Conservation (phyloP, 2,329 filamentous ascomycete species). For the Periconia digitata region DNA sequence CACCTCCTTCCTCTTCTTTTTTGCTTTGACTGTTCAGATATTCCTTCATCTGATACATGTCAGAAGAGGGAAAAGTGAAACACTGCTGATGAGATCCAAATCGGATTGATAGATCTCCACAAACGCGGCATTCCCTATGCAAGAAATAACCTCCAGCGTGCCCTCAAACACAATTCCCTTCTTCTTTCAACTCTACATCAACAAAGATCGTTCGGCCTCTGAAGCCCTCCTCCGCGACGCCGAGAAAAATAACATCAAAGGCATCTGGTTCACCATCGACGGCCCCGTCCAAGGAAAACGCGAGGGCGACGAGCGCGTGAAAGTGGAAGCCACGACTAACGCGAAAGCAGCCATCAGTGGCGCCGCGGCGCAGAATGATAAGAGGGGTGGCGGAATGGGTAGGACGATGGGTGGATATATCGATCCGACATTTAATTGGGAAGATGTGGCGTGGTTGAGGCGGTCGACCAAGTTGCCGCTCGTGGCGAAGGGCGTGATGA, state of each 20-base stretch:
- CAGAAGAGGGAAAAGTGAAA: too few relatives aligned
- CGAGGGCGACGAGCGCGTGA: conserved; percentile 26
- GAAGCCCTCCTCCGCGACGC: conserved; percentile 20
- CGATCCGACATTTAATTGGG: conserved; percentile 54
- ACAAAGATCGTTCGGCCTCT: conserved; percentile 14
- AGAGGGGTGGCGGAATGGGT: conserved; percentile 59
- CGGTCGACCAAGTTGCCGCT: conserved; percentile 35
- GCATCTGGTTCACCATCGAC: conserved; percentile 26
- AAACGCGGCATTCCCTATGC: conserved; percentile 26
- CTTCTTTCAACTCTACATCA: conserved; percentile 33
- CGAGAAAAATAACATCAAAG: conserved; percentile 14
- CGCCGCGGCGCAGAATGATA: conserved; percentile 53
- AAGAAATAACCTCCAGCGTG: conserved; percentile 20
- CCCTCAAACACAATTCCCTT: conserved; percentile 12
- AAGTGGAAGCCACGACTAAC: conserved; percentile 27
- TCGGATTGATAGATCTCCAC: conserved; percentile 30
- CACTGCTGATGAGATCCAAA: background rate
- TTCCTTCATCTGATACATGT: too few relatives aligned
- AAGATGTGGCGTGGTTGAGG: conserved; percentile 47
- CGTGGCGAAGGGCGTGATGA: conserved; percentile 44
- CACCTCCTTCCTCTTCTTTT: background rate
- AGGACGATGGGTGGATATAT: conserved; percentile 61
- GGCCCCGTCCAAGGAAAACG: conserved; percentile 27
- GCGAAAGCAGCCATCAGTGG: conserved; percentile 53
- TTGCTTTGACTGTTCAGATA: background rate